Percentiles rank a stretch among this genome's conserved stretches.
phyloP scores from a whole-genome alignment of 108 stramenopile genomes.

The Skeletonema tropicum region DNA sequence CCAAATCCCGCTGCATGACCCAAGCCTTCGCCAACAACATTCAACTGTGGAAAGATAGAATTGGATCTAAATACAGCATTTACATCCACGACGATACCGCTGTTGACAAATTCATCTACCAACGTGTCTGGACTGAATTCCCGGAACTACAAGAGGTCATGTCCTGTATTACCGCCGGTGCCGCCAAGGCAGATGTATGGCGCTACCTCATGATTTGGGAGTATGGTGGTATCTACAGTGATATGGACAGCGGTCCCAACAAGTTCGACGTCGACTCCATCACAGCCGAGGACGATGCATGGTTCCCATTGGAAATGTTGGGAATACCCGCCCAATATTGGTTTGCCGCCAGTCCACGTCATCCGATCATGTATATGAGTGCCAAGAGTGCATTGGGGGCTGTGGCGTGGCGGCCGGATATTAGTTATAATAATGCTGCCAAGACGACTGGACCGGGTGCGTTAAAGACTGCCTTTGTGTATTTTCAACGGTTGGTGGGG shows the following conservation, averaged over 20 bases:
- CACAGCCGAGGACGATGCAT: constrained; percentile 56
- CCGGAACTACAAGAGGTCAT: constrained; percentile 56
- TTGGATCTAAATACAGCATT: constrained; percentile 51
- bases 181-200: constrained; percentile 69
- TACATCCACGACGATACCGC: constrained; percentile 76
- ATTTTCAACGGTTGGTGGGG: constrained; percentile 9
- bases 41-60: constrained; percentile 44
- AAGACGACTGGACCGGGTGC: constrained; percentile 36
- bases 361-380: constrained; percentile 64
- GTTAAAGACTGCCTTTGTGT: constrained; percentile 22
- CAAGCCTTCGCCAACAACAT: constrained; percentile 31
- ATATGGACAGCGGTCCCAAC: constrained; percentile 60
- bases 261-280: constrained; percentile 45
- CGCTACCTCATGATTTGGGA: constrained; percentile 54
- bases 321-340: constrained; percentile 65
- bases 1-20: constrained; percentile 59
- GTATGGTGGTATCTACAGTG: constrained; percentile 74
- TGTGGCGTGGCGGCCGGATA: constrained; percentile 13
- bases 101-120: constrained; percentile 53
- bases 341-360: constrained; percentile 63
- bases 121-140: constrained; percentile 51
- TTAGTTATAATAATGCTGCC: constrained; percentile 23
- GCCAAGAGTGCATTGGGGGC: constrained; percentile 28
- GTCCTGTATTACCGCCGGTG: constrained; percentile 53
- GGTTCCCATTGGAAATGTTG: constrained; percentile 53